Conservation (phyloP, 73 alveolate species). For the Paramecium sexaurelia region DNA sequence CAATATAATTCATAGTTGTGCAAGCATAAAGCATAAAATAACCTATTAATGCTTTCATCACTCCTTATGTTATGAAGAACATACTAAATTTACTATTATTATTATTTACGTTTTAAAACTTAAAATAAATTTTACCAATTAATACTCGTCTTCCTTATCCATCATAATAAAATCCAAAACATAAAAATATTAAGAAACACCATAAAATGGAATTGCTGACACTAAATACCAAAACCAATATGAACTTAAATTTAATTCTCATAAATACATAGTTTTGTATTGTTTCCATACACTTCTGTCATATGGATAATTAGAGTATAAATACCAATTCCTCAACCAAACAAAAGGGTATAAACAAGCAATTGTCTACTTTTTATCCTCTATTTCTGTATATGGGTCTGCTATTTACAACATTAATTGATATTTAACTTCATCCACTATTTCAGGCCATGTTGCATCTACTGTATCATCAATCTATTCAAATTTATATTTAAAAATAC, state of each 20-base stretch:
- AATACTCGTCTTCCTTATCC: slow-evolving; percentile 56
- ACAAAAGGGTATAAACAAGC: slow-evolving; percentile 11
- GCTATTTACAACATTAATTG: slow-evolving; percentile 45
- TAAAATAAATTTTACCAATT: slow-evolving; percentile 52
- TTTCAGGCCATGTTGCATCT: slow-evolving; percentile 62
- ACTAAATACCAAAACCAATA: slow-evolving; percentile 59
- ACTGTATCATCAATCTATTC: slow-evolving; percentile 59
- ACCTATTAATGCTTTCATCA: slow-evolving; percentile 56
- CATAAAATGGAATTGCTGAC: slow-evolving; percentile 52
- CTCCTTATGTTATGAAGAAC: slow-evolving; percentile 65
- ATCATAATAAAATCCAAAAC: slow-evolving; percentile 50
- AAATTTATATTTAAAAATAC: background rate
- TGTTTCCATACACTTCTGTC: slow-evolving; percentile 59
- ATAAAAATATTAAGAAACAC: slow-evolving; percentile 53
- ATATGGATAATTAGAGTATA: slow-evolving; percentile 49
- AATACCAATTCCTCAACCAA: slow-evolving; percentile 59
- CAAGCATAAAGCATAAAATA: slow-evolving; percentile 61
- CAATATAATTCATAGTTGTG: slow-evolving; percentile 6
- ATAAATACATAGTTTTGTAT: slow-evolving; percentile 53
- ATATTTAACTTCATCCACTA: slow-evolving; percentile 65
- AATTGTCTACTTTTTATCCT: background rate
- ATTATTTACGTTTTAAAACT: slow-evolving; percentile 53
- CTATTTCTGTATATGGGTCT: slow-evolving; percentile 51
- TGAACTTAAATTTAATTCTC: background rate
- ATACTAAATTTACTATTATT: background rate